These are phyloP conservation scores for Mycena amicta DNA, from an alignment of 768 basidiomycete species.

Conservation along the genomic window DNA sequence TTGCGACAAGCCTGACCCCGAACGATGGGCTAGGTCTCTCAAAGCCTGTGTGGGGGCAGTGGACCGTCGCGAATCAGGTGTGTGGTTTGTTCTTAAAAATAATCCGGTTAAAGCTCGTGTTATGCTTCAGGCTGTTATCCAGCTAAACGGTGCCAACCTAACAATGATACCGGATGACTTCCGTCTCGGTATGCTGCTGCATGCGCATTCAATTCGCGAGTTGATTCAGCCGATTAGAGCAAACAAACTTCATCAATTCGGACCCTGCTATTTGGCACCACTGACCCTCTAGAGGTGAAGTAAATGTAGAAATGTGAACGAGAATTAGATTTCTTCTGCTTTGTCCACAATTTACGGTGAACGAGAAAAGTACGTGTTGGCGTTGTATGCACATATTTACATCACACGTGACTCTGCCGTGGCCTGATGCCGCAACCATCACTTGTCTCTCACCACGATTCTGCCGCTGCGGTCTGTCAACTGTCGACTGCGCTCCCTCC, in stretches of 20 bases:
- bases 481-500: too few species aligned
- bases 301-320: too few species aligned
- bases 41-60: constrained; percentile 25
- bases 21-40: constrained; percentile 42
- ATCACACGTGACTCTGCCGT: too few species aligned
- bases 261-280: background rate
- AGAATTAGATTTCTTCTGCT: too few species aligned
- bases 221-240: background rate
- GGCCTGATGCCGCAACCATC: too few species aligned
- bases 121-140: constrained; percentile 19
- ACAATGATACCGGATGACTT: constrained; percentile 27
- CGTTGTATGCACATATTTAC: too few species aligned
- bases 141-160: constrained; percentile 25
- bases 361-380: too few species aligned
- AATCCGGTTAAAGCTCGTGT: background rate
- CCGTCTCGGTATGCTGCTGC: constrained; percentile 7
- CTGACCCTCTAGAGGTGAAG: too few species aligned
- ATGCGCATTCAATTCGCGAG: background rate
- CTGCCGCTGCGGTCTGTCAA: too few species aligned
- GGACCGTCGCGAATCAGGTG: constrained; percentile 18
- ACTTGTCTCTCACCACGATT: too few species aligned
- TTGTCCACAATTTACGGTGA: too few species aligned
- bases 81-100: background rate
- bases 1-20: constrained; percentile 45
- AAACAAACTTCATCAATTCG: background rate